Percentiles rank a stretch among this genome's conserved stretches.
Conservation (phyloP, 2,329 filamentous ascomycete species). For the Penicillium sp. region DNA sequence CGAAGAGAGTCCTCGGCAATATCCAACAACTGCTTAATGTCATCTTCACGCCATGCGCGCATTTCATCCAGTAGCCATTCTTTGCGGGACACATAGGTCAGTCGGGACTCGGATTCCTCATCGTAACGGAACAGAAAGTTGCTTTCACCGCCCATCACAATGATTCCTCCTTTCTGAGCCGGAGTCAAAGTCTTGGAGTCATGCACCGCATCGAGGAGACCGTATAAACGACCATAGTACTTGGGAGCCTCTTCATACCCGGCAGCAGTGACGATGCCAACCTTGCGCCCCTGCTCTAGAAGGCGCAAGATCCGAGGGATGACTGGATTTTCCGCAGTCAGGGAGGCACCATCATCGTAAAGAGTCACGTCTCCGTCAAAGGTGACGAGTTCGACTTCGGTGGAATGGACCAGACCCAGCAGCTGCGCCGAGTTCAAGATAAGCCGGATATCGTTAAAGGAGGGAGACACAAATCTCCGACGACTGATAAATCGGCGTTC, state of each 20-base stretch:
- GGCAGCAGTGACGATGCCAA: conserved; percentile 94
- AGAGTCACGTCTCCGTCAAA: conserved; percentile 98
- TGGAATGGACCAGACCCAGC: conserved; percentile 75
- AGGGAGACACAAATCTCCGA: conserved; percentile 87
- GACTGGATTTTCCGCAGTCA: conserved; percentile 71
- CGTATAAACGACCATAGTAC: conserved; percentile 83
- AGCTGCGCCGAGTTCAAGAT: conserved; percentile 93
- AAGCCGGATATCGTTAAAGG: conserved; percentile 92
- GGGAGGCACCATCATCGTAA: conserved; percentile 80
- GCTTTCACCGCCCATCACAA: conserved; percentile 92
- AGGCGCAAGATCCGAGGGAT: conserved; percentile 66
- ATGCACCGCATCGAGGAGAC: conserved; percentile 74
- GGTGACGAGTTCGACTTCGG: conserved; percentile 76
- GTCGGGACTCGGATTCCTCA: conserved; percentile 58
- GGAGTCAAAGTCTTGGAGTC: conserved; percentile 58
- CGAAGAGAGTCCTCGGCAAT: conserved; percentile 78
- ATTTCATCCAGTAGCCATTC: conserved; percentile 60
- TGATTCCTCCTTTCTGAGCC: conserved; percentile 68
- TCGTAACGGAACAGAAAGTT: conserved; percentile 90
- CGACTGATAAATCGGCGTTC: conserved; percentile 79
- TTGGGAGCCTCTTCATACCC: conserved; percentile 83
- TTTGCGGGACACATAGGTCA: conserved; percentile 58
- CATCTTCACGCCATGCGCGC: conserved; percentile 52
- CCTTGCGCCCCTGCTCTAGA: conserved; percentile 69
- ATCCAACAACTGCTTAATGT: conserved; percentile 77